Evolutionary conservation across 331 rosid species (phyloP).

Genomic region (Acacia concinna): DNA sequence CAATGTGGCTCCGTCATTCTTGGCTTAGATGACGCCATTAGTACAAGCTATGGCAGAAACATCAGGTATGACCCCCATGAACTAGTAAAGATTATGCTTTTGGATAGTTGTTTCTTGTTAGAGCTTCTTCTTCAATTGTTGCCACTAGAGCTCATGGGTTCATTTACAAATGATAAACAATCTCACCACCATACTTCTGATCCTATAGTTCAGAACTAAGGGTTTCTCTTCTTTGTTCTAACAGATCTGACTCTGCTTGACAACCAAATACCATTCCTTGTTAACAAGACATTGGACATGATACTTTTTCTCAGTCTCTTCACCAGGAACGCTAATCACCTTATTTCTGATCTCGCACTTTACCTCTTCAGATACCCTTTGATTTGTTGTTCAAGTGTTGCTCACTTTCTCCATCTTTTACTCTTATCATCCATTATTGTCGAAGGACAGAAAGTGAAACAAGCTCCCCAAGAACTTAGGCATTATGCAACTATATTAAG

Average conservation of each 20-base stretch:
- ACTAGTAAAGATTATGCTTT: slow-evolving; percentile 37
- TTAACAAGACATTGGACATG: slow-evolving; percentile 32
- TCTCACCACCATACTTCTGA: slow-evolving; percentile 5
- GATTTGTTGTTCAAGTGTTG: slow-evolving; percentile 19
- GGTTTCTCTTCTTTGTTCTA: neutral
- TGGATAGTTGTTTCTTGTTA: slow-evolving; percentile 38
- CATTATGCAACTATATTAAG: slow-evolving; percentile 27
- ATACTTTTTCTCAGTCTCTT: slow-evolving; percentile 5
- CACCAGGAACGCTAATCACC: slow-evolving; percentile 8
- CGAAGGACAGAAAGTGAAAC: slow-evolving; percentile 31
- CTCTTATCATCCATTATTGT: slow-evolving; percentile 32
- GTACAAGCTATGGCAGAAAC: slow-evolving; percentile 32
- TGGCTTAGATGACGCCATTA: slow-evolving; percentile 31
- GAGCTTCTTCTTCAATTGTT: slow-evolving; percentile 34
- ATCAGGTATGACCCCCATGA: slow-evolving; percentile 16
- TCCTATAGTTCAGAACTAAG: neutral
- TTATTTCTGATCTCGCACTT: slow-evolving; percentile 32
- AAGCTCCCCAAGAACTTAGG: slow-evolving; percentile 32
- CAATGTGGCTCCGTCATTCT: slow-evolving; percentile 26
- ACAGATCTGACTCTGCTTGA: slow-evolving; percentile 40
- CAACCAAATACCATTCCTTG: slow-evolving; percentile 38
- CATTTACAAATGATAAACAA: neutral
- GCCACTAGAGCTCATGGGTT: neutral
- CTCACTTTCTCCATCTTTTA: slow-evolving; percentile 41
- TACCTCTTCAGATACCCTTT: slow-evolving; percentile 28